Conservation (phyloP, 1,139 yeast genomes). For the Nadsonia starkeyi-henricii region DNA sequence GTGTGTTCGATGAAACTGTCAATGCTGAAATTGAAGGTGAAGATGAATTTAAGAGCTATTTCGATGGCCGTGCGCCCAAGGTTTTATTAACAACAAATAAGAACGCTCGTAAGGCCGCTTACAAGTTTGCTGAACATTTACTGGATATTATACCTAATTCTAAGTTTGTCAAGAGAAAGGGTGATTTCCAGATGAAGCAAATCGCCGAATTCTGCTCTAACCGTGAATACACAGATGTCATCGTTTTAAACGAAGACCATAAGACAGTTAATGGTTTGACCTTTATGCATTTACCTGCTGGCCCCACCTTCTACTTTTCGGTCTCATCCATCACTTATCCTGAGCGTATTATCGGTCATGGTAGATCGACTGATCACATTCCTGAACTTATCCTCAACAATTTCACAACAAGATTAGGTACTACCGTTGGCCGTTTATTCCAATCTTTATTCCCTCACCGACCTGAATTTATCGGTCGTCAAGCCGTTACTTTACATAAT, state of each 20-base stretch:
- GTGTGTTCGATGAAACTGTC: slow-evolving; percentile 86
- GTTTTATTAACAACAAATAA: slow-evolving; percentile 80
- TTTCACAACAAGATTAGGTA: slow-evolving; percentile 83
- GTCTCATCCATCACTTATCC: slow-evolving; percentile 54
- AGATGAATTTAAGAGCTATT: slow-evolving; percentile 59
- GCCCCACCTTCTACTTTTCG: slow-evolving; percentile 88
- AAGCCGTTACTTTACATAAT: slow-evolving; percentile 87
- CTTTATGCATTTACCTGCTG: slow-evolving; percentile 83
- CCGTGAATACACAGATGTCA: slow-evolving; percentile 73
- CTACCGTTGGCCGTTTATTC: slow-evolving; percentile 80
- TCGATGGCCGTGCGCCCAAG: slow-evolving; percentile 58
- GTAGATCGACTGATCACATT: slow-evolving; percentile 74
- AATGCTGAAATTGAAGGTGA: slow-evolving; percentile 62
- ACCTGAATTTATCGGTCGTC: slow-evolving; percentile 91
- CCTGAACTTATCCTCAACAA: slow-evolving; percentile 89
- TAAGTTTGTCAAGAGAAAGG: slow-evolving; percentile 75
- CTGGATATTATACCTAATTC: slow-evolving; percentile 77
- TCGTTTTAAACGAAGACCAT: slow-evolving; percentile 87
- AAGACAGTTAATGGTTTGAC: slow-evolving; percentile 85
- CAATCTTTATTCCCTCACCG: slow-evolving; percentile 84
- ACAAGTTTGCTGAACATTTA: slow-evolving; percentile 77
- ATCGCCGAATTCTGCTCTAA: slow-evolving; percentile 72
- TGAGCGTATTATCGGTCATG: slow-evolving; percentile 60
- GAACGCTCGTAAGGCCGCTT: slow-evolving; percentile 73
- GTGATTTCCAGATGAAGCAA: slow-evolving; percentile 69